Conservation (phyloP, 1,284 basidiomycete genomes). For the Ceratobasidium papillatum region DNA sequence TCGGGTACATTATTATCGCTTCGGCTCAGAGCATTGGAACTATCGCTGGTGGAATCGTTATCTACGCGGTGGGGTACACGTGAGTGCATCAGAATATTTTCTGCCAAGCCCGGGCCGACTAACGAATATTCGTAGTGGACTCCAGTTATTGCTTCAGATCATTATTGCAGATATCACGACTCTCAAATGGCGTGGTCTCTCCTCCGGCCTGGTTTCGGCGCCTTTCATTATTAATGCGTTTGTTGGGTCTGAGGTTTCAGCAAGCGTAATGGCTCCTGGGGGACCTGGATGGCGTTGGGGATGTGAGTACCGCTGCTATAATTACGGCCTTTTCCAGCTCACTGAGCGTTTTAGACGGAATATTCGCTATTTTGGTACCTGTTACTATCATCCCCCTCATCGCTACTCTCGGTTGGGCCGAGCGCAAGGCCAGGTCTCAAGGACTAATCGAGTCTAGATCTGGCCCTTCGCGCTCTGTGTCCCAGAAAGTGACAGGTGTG, state of each 20-base stretch:
- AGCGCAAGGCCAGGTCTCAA: slow-evolving; percentile 66
- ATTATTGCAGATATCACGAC: slow-evolving; percentile 63
- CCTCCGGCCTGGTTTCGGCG: slow-evolving; percentile 55
- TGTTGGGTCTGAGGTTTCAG: slow-evolving; percentile 59
- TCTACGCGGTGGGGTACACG: slow-evolving; percentile 46
- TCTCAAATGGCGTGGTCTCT: slow-evolving; percentile 60
- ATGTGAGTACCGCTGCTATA: slow-evolving; percentile 61
- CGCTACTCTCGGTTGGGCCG: slow-evolving; percentile 74
- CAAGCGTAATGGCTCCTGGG: slow-evolving; percentile 52
- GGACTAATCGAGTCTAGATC: slow-evolving; percentile 54
- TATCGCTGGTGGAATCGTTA: slow-evolving; percentile 55
- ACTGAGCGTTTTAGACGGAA: slow-evolving; percentile 58
- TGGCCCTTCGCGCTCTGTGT: slow-evolving; percentile 2
- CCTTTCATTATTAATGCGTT: slow-evolving; percentile 58
- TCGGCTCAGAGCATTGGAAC: slow-evolving; percentile 54
- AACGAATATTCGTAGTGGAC: slow-evolving; percentile 51
- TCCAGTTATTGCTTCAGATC: slow-evolving; percentile 58
- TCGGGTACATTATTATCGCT: slow-evolving; percentile 57
- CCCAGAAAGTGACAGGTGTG: slow-evolving; percentile 49
- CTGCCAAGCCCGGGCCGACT: not conserved
- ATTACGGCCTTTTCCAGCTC: not conserved
- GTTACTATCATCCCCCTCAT: slow-evolving; percentile 66
- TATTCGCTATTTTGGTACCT: slow-evolving; percentile 72
- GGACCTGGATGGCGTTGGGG: slow-evolving; percentile 59
- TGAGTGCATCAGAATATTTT: slow-evolving; percentile 46